Base-by-base conservation (phyloP, 129 eudicot species). In the Tagetes erecta region DNA sequence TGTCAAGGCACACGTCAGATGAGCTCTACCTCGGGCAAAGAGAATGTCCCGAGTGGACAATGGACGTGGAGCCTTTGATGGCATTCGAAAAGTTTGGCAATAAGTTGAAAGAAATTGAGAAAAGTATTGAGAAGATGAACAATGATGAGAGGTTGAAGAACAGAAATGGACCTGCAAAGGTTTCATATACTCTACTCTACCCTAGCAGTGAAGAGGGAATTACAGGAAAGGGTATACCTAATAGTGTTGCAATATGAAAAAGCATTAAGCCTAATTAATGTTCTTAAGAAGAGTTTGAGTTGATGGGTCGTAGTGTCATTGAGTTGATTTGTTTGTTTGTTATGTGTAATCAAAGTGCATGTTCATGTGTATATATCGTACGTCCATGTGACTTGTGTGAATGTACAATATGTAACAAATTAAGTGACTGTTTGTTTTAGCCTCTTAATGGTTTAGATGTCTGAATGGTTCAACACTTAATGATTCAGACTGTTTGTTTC, bases 151-250 rank as follows among this genome's bases (percentile, higher is more conserved):
- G 55, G 38, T 60, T 52, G 64, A 84, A 76, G 81, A 87, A 87
- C 47, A 76, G 91, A 27, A 3, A 10, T 68, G 91, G 86, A 35
- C 81, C 63, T 9, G 84, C 66, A 0, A 78, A 75, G 62, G 51
- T 84, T 68, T 86, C 86, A 31, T 84, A 78, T 62, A 84, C 88
- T 0, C 67, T 87, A 49, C 79, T 87, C 6, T 78, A 38, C 68
- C 88, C 88, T 2, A 47, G 50, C 1, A 81, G 86, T 49, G 86
- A 81, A 44, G 57, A 55, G 45, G 91, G 91, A 31, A 65, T 87
- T 41, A 87, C 83, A n/a, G 91, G 91, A 58, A 78, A 67, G 49
- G 88, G 91, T 13, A 81, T 87, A 40, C 91, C 88, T 3, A 87
- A 84, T 10, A 87, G 88, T 69, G 73, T 76, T 40, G 80, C 84